Evolutionary conservation across 2,329 filamentous ascomycete genomes (phyloP).

Genomic region (Coniochaeta sp.): DNA sequence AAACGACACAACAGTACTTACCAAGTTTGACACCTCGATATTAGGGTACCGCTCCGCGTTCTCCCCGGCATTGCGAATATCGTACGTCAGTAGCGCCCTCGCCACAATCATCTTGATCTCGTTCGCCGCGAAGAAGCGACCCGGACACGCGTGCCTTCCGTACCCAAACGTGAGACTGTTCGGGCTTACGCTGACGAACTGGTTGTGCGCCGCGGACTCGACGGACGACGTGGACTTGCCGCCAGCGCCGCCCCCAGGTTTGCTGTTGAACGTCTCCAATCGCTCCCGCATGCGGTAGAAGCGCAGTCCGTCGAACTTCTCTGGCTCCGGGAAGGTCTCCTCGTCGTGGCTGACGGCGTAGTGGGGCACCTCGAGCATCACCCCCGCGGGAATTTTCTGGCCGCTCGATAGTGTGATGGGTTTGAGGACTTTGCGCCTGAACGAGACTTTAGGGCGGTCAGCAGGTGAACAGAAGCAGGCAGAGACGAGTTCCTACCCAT

Average conservation of each 20-base stretch:
- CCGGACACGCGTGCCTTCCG: slow-evolving; percentile 31
- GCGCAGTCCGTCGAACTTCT: slow-evolving; percentile 29
- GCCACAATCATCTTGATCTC: slow-evolving; percentile 29
- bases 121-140: slow-evolving; percentile 29
- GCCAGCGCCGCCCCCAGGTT: background rate
- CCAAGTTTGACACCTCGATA: slow-evolving; percentile 10
- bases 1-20: slow-evolving; percentile 5
- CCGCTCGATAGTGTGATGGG: slow-evolving; percentile 47
- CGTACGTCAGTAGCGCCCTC: slow-evolving; percentile 19
- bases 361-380: slow-evolving; percentile 32
- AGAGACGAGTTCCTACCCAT: slow-evolving; percentile 20
- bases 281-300: slow-evolving; percentile 27
- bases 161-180: slow-evolving; percentile 29
- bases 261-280: slow-evolving; percentile 3
- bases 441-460: slow-evolving; percentile 18
- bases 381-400: slow-evolving; percentile 36
- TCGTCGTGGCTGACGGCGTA: slow-evolving; percentile 28
- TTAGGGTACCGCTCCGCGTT: slow-evolving; percentile 17
- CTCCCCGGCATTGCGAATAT: slow-evolving; percentile 17
- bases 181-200: slow-evolving; percentile 29
- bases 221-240: slow-evolving; percentile 14
- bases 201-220: slow-evolving; percentile 24
- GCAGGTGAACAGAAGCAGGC: background rate
- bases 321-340: slow-evolving; percentile 25
- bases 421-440: slow-evolving; percentile 41